These are phyloP conservation scores for Cladosporium velox DNA, from an alignment of 2,329 filamentous ascomycete genomes.

Conservation along the genomic window DNA sequence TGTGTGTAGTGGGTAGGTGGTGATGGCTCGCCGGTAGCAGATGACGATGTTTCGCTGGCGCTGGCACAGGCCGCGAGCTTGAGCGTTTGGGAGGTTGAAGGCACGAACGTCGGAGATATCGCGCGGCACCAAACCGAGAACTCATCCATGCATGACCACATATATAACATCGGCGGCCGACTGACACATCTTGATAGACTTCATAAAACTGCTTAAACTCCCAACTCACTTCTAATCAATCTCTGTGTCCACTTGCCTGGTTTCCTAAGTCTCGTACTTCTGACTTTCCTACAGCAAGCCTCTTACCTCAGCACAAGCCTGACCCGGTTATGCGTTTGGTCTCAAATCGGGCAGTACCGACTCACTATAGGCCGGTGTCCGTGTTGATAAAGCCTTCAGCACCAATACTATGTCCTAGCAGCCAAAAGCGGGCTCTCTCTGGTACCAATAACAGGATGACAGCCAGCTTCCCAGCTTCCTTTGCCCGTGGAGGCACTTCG, in stretches of 20 bases:
- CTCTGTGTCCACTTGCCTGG: background rate
- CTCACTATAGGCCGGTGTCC: background rate
- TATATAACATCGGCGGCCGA: background rate
- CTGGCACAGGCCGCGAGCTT: background rate
- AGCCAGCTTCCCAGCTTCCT: conserved; percentile 52
- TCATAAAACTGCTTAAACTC: background rate
- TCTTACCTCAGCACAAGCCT: background rate
- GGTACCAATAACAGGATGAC: conserved; percentile 5
- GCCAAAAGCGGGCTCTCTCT: background rate
- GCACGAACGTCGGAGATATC: background rate
- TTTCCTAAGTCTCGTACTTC: background rate
- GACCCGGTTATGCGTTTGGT: background rate
- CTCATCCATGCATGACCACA: background rate
- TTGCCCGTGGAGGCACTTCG: conserved; percentile 71
- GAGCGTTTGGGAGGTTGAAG: background rate
- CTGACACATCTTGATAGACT: background rate
- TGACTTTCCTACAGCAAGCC: background rate
- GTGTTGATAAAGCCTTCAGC: background rate
- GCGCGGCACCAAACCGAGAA: background rate
- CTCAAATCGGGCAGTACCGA: background rate
- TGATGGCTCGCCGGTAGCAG: background rate
- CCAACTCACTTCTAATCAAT: background rate
- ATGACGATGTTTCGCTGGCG: conserved; percentile 12
- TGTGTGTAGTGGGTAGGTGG: background rate
- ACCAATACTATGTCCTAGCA: background rate